Base-by-base conservation (phyloP, 139 green algal genomes). In the Chlamydomonas incerta region DNA sequence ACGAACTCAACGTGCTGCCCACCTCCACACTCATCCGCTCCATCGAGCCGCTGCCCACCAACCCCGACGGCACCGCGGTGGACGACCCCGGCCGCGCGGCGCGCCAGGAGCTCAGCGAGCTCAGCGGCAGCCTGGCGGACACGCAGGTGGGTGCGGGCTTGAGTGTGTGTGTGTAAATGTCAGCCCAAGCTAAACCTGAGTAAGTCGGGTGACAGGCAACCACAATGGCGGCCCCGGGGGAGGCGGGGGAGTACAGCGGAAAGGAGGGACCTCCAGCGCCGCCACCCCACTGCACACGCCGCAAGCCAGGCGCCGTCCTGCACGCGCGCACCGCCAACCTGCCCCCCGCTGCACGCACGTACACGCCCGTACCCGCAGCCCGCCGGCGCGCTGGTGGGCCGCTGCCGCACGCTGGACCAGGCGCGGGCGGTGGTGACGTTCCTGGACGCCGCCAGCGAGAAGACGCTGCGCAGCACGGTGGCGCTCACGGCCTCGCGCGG, bases 1-100 rank as follows among this genome's bases (percentile, higher is more conserved):
- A 99, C 81, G 98, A 99, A 93, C 94, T 99, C 71, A 99, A 99
- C 90, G 95, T 99, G 58, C 93, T 99, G 87, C 98, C 98, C 23
- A 97, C 96, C 29, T 97, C 91, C 84, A 93, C 29, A n/a, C 71
- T 87, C 28, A 47, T 92, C 35, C 82, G 69, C 46, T 89, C 91
- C 89, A 96, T 98, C 67, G 82, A 92, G 82, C 92, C 95, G 28
- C n/a, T 97, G 47, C 80, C 91, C 15, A 50, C 68, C 18, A 52
- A 91, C 62, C 62, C 82, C 28, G 93, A 97, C 66, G 93, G 93
- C 63, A 89, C 23, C 2, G 85, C 90, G 5, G 58, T 92, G 15
- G 70, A 94, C 33, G 85, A 94, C 82, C 85, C 89, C 46, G 72
- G 69, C 11, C 55, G 74, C 66, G 92, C 90, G 20, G 72, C 93